Evolutionary conservation across 1,284 basidiomycete genomes (phyloP), one percentile per base, ranked within the genome.

Genomic region (Malassezia equina): DNA sequence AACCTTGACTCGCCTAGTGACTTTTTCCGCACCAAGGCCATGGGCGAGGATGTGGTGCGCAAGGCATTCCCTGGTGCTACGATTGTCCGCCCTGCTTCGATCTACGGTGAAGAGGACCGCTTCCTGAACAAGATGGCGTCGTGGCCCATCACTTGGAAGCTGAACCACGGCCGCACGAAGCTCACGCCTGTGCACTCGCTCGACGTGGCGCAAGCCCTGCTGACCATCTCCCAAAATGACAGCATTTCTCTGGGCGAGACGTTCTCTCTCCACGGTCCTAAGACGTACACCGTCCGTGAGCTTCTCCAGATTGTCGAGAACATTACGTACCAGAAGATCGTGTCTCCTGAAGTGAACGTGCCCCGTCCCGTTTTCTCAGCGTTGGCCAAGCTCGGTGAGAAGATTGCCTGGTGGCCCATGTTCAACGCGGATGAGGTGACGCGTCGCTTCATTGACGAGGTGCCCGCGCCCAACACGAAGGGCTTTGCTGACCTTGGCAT

Each of bases 51-150:
- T 64, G 83, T 82, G 45, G 91, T 96, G 62, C 84, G 84, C 73
- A 81, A 82, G 51, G 86, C 81, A 7, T 96, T 93, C 80, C 85
- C 86, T 5, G 80, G 80, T 41, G 90, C 90, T 27, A 95, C 89
- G 29, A 88, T 99, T 67, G 82, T 95, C 55, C 81, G 90, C 55
- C 94, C 94, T 39, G 83, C 82, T 6, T 76, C 81, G 32, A 83
- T 96, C 83, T 99, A 81, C 76, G 93, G 93, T 13, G 84, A 86
- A 71, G 94, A 99, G 78, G 93, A 99, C 79, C 88, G 86, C 75
- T 78, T 98, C 52, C 77, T 98, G 70, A 94, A 89, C 77, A 90
- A 88, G 75, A 88, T 95, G 76, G 75, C 77, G 85, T 63, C 41
- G 19, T 57, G 51, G 58, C 86, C 93, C n/a, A 85, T 89, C 63